phyloP scores from a whole-genome alignment of 2,329 filamentous ascomycete genomes.

The Cladophialophora bantiana region DNA sequence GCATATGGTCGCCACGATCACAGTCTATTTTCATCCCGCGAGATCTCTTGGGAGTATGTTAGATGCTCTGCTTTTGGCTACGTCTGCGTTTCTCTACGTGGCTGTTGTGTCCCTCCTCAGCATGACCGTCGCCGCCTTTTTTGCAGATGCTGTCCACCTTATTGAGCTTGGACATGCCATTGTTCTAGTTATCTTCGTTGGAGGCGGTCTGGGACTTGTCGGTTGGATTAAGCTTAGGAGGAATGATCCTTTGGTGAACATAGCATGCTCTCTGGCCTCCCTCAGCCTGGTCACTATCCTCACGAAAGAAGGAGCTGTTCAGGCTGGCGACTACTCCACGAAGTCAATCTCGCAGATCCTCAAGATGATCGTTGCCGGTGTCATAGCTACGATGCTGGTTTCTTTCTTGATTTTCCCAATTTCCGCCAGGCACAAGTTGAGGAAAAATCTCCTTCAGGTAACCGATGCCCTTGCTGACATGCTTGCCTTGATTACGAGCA shows the following conservation, averaged over 20 bases:
- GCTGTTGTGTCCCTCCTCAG: conserved; percentile 78
- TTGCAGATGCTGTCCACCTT: conserved; percentile 70
- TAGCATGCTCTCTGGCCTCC: conserved; percentile 83
- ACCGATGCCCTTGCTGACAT: conserved; percentile 81
- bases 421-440: conserved; percentile 76
- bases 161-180: conserved; percentile 77
- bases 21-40: conserved; percentile 93
- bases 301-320: conserved; percentile 89
- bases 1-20: conserved; percentile 90
- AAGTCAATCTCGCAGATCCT: conserved; percentile 82
- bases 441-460: conserved; percentile 74
- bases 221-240: conserved; percentile 85
- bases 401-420: conserved; percentile 80
- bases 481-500: conserved; percentile 79
- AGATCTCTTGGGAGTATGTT: conserved; percentile 88
- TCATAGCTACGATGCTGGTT: conserved; percentile 72
- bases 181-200: conserved; percentile 82
- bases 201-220: conserved; percentile 83
- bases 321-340: conserved; percentile 79
- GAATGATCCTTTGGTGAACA: conserved; percentile 80
- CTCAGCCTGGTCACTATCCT: conserved; percentile 88
- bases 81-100: conserved; percentile 80
- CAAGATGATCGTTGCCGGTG: conserved; percentile 83
- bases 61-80: conserved; percentile 78
- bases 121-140: conserved; percentile 86